phyloP scores from a whole-genome alignment of 2,329 filamentous ascomycete species.

The Didymella exigua region DNA sequence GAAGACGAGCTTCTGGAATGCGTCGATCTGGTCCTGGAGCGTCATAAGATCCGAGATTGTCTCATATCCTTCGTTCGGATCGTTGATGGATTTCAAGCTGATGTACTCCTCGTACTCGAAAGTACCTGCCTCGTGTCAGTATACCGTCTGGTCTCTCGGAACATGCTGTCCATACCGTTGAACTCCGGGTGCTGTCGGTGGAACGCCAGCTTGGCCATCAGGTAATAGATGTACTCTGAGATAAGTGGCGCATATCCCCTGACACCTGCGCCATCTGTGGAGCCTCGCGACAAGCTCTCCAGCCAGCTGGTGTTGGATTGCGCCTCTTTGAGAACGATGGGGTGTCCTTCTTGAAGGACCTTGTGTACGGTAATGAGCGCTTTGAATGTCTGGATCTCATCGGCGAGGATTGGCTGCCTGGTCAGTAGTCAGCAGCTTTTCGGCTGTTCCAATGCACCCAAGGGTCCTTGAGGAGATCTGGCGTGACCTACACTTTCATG shows the following conservation, averaged over 20 bases:
- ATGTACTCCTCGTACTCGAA: constrained; percentile 99
- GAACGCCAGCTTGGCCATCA: constrained; percentile 93
- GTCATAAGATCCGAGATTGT: constrained; percentile 97
- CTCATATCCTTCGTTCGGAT: constrained; percentile 96
- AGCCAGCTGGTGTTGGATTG: constrained; percentile 90
- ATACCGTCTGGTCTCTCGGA: background rate
- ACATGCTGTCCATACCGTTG: constrained; percentile 66
- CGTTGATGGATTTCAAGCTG: constrained; percentile 95
- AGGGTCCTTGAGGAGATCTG: background rate
- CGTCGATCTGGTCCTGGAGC: constrained; percentile 96
- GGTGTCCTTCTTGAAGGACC: constrained; percentile 95
- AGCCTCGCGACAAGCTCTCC: constrained; percentile 85
- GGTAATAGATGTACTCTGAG: constrained; percentile 93
- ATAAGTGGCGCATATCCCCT: constrained; percentile 90
- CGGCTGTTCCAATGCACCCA: background rate
- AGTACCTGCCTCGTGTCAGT: constrained; percentile 59
- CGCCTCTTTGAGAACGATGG: constrained; percentile 83
- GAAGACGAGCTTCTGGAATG: constrained; percentile 98
- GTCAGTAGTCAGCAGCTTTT: constrained; percentile 20
- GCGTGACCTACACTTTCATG: constrained; percentile 84
- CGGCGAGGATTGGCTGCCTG: constrained; percentile 95
- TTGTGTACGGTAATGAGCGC: constrained; percentile 97
- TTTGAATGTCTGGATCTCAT: constrained; percentile 99
- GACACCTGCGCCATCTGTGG: constrained; percentile 76
- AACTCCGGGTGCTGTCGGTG: constrained; percentile 97